Evolutionary conservation across 2,329 filamentous ascomycete genomes (phyloP).

Genomic region (Aspergillus neoniger): DNA sequence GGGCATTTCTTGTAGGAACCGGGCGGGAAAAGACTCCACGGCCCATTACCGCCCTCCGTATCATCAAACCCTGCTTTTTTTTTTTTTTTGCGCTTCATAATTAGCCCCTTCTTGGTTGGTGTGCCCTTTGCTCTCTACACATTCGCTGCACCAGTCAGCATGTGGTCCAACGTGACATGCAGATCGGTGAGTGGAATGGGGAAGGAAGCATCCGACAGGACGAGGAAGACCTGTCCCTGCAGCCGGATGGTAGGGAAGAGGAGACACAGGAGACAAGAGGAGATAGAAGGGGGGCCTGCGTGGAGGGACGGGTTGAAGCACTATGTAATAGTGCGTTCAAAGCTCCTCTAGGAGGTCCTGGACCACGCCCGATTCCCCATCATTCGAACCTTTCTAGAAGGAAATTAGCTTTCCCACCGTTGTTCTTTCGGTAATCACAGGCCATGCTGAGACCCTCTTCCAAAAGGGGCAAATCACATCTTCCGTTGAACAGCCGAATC

Average conservation of each 20-base stretch:
- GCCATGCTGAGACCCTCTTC: slow-evolving; percentile 11
- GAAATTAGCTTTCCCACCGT: slow-evolving; percentile 33
- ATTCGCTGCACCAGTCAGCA: slow-evolving; percentile 6
- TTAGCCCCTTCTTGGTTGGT: not conserved
- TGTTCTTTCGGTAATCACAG: slow-evolving; percentile 26
- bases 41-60: slow-evolving; percentile 4
- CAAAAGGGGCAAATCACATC: slow-evolving; percentile 19
- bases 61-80: slow-evolving; percentile 1
- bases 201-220: not conserved
- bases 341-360: slow-evolving; percentile 7
- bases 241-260: not conserved
- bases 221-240: slow-evolving; percentile 4
- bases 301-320: slow-evolving; percentile 1
- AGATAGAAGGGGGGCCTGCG: not conserved
- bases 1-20: slow-evolving; percentile 4
- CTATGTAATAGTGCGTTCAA: slow-evolving; percentile 14
- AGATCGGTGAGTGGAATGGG: slow-evolving; percentile 12
- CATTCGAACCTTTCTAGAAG: slow-evolving; percentile 39
- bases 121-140: too few species aligned
- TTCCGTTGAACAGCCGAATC: slow-evolving; percentile 11
- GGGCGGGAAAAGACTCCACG: slow-evolving; percentile 7
- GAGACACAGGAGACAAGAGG: too few species aligned
- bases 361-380: slow-evolving; percentile 13
- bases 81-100: not conserved
- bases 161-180: slow-evolving; percentile 22